Evolutionary conservation across 345 rosid species (phyloP), one percentile per base, ranked within the genome.

Genomic region (Geranium brycei): DNA sequence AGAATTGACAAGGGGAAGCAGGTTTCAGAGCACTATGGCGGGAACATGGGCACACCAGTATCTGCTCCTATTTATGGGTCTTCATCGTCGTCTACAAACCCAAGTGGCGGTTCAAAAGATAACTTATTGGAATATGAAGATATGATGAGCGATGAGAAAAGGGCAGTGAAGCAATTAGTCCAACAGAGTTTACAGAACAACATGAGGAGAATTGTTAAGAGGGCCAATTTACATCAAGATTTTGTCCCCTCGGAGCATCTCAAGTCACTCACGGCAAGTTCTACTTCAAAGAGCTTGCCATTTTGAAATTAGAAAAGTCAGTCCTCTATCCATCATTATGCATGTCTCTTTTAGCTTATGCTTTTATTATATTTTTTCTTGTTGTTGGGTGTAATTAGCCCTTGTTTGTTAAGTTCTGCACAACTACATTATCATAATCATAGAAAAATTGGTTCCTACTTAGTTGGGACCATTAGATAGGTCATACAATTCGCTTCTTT

Each of bases 101-200:
- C 74, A 12, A 59, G 71, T 60, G 81, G 63, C 61, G 72, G 58
- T 51, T 60, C 75, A 55, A 89, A 81, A 31, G 86, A 75, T 41
- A 73, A 64, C 35, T 63, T 78, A 31, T 74, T 67, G 18, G 99
- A 83, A 12, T 83, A 79, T 51, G 87, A 75, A 65, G 90, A 76
- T 60, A 76, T 78, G 90, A 85, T 89, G 88, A 92, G 96, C 28
- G 90, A 86, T 71, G 98, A 92, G 77, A 89, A 83, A 71, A 92
- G 82, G 70, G 98, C 96, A 0, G 93, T 92, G 72, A 84, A 87
- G 71, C 85, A 83, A 65, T 71, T 92, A 60, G 98, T 92, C 63
- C 86, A 87, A 73, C 98, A 87, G 70, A 92, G 98, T 73, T 77
- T 92, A 76, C 96, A 89, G 72, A 83, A 78, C 80, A 92, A 92